phyloP scores from a whole-genome alignment of 2,329 filamentous ascomycete genomes.

The Fusarium transvaalense region DNA sequence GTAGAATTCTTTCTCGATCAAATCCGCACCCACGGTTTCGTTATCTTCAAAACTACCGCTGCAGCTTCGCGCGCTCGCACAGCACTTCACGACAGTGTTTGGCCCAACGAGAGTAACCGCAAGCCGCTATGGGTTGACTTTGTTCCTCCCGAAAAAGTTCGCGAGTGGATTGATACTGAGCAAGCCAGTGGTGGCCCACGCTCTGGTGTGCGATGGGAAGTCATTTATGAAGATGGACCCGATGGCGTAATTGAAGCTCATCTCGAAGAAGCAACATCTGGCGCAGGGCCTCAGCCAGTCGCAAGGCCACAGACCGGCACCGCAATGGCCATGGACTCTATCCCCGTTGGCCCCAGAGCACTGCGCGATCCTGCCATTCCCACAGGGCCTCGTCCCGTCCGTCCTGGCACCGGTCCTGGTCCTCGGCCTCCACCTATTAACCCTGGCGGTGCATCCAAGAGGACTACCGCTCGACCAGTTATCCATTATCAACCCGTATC shows the following conservation, averaged over 20 bases:
- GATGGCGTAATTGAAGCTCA: slow-evolving; percentile 67
- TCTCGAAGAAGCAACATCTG: slow-evolving; percentile 57
- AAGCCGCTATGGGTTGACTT: slow-evolving; percentile 92
- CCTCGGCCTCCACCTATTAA: slow-evolving; percentile 40
- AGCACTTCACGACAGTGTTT: slow-evolving; percentile 81
- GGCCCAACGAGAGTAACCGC: slow-evolving; percentile 88
- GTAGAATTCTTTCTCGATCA: slow-evolving; percentile 82
- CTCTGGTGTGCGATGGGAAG: slow-evolving; percentile 72
- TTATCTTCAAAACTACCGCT: slow-evolving; percentile 74
- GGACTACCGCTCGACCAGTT: slow-evolving; percentile 58
- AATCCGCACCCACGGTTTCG: slow-evolving; percentile 90
- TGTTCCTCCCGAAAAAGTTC: slow-evolving; percentile 79
- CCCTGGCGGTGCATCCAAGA: slow-evolving; percentile 43
- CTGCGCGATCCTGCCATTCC: slow-evolving; percentile 43
- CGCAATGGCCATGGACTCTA: slow-evolving; percentile 50
- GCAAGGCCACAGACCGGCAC: slow-evolving; percentile 35
- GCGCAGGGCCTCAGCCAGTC: slow-evolving; percentile 30
- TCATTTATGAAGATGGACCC: slow-evolving; percentile 73
- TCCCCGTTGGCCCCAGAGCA: slow-evolving; percentile 55
- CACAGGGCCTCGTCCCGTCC: slow-evolving; percentile 57
- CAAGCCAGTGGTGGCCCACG: slow-evolving; percentile 58
- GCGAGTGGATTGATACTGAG: slow-evolving; percentile 80
- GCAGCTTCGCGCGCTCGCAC: slow-evolving; percentile 83
- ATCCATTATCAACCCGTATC: slow-evolving; percentile 70
- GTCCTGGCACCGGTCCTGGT: slow-evolving; percentile 50